Conservation (phyloP, 352 stramenopile genomes). For the Globisporangium splendens region DNA sequence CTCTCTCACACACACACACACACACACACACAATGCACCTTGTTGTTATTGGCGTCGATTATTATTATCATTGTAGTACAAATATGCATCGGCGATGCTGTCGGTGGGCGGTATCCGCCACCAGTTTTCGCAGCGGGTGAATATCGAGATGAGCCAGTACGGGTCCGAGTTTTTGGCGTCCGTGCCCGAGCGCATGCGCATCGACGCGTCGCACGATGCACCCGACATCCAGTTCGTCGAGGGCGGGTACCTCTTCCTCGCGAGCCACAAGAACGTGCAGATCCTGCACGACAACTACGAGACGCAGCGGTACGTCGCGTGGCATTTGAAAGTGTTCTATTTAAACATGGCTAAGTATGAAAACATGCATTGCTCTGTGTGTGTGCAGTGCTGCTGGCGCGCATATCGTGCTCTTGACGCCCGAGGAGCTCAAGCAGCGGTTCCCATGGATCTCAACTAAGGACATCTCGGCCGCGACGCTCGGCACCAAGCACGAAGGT, state of each 20-base stretch:
- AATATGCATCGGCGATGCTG: constrained; percentile 72
- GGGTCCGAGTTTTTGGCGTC: constrained; percentile 66
- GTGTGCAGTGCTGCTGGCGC: constrained; percentile 31
- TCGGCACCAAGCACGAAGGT: constrained; percentile 70
- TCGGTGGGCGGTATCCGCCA: constrained; percentile 77
- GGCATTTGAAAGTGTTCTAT: neutral
- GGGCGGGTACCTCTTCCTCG: constrained; percentile 79
- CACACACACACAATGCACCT: too few relatives aligned
- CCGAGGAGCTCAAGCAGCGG: constrained; percentile 42
- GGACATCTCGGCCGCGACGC: constrained; percentile 48
- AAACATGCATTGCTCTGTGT: too few relatives aligned
- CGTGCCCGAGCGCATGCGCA: constrained; percentile 43
- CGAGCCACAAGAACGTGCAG: constrained; percentile 54
- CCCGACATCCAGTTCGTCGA: constrained; percentile 79
- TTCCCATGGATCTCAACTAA: constrained; percentile 80
- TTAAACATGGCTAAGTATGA: neutral
- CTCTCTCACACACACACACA: too few relatives aligned
- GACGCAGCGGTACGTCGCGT: constrained; percentile 30
- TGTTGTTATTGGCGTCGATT: neutral
- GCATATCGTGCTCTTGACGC: constrained; percentile 50
- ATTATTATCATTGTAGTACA: constrained; percentile 70
- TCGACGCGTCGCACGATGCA: constrained; percentile 40
- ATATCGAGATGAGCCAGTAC: constrained; percentile 82
- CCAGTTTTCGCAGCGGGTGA: constrained; percentile 75
- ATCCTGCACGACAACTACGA: constrained; percentile 62